Evolutionary conservation across 345 rosid species (phyloP).

Genomic region (Corchorus capsularis): DNA sequence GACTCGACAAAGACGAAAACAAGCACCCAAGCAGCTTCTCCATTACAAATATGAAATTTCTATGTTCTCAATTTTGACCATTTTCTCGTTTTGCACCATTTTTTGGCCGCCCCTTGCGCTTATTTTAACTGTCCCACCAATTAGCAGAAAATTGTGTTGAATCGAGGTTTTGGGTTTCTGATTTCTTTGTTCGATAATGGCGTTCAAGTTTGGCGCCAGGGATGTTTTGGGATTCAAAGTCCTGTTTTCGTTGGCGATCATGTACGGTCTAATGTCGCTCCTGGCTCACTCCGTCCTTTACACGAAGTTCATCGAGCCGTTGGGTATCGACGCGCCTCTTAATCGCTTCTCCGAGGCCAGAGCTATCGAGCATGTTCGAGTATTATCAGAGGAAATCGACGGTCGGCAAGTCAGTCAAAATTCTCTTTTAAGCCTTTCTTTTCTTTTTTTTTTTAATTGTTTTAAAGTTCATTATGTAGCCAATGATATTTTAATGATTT

Average conservation of each 20-base stretch:
- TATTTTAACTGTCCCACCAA: too few species aligned
- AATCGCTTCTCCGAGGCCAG: conserved; percentile 94
- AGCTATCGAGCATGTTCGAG: conserved; percentile 85
- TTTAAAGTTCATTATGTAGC: too few species aligned
- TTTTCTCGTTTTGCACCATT: background rate
- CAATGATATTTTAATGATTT: background rate
- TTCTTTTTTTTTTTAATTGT: background rate
- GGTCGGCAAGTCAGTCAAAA: conserved; percentile 76
- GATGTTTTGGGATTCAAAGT: conserved; percentile 69
- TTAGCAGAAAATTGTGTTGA: background rate
- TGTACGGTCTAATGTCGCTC: conserved; percentile 68
- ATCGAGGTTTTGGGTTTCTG: background rate
- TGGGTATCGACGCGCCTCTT: conserved; percentile 74
- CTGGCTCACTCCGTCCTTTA: conserved; percentile 59
- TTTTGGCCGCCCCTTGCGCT: too few species aligned
- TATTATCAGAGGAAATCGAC: conserved; percentile 64
- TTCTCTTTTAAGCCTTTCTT: background rate
- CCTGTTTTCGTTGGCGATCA: conserved; percentile 46
- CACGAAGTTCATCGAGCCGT: conserved; percentile 67
- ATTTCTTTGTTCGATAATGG: conserved; percentile 40
- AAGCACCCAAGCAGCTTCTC: background rate
- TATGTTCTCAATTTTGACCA: background rate
- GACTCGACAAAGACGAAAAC: background rate
- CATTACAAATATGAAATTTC: background rate
- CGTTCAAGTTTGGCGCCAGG: conserved; percentile 47